A percentile compares a stretch with the other conserved stretches of the same genome.
These are phyloP conservation scores for Malus fusca DNA, from an alignment of 306 rosid genomes.

Conservation along the genomic window DNA sequence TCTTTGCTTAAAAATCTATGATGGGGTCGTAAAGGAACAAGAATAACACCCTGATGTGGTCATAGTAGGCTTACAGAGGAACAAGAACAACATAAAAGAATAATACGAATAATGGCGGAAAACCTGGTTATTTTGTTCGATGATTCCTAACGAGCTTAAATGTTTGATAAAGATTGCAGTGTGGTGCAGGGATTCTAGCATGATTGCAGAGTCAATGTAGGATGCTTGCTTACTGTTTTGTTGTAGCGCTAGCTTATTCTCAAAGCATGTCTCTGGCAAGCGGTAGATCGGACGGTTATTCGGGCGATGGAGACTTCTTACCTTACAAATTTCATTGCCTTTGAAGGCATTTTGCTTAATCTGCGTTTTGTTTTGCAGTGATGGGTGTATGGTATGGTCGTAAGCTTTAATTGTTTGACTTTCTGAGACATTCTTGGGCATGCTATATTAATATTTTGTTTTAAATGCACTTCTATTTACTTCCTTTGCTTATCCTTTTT, in stretches of 20 bases:
- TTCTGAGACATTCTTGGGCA: not conserved
- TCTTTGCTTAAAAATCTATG: not conserved
- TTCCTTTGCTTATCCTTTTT: not conserved
- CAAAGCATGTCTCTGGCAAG: not conserved
- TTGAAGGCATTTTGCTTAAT: not conserved
- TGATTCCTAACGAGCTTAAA: not conserved
- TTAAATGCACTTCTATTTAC: not conserved
- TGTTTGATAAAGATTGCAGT: not conserved
- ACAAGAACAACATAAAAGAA: not conserved
- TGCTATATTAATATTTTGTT: not conserved
- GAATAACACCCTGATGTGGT: too few relatives aligned
- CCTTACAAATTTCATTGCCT: not conserved
- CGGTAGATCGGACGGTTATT: not conserved
- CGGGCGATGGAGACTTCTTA: not conserved
- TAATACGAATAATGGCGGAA: not conserved
- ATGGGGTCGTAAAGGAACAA: not conserved
- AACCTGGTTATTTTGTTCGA: not conserved
- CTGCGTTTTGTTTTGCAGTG: not conserved
- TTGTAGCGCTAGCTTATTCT: not conserved
- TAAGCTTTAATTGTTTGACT: not conserved
- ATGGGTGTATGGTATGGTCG: not conserved
- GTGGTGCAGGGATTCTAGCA: not conserved
- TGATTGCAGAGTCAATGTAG: not conserved
- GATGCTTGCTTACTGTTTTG: not conserved
- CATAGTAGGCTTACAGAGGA: not conserved